Percentiles rank a stretch among this genome's conserved stretches.
Evolutionary conservation across 352 stramenopile genomes (phyloP).

Genomic region (Sclerospora graminicola): DNA sequence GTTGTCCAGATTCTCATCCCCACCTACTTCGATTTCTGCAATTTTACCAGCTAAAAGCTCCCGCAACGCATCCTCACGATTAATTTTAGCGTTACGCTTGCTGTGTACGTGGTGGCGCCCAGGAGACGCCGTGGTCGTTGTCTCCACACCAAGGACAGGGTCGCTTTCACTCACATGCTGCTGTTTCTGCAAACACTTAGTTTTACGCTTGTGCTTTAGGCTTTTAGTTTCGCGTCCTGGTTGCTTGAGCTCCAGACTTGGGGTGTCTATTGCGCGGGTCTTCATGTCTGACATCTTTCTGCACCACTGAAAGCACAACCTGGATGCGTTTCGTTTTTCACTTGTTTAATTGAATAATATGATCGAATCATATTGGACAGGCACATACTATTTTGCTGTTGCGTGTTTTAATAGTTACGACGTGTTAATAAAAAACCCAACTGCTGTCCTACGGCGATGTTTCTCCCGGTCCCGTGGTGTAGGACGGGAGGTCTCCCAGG

Average conservation of each 20-base stretch:
- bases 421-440: too few species aligned
- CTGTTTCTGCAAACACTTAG: slow-evolving; percentile 28
- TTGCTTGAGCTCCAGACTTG: slow-evolving; percentile 56
- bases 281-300: slow-evolving; percentile 17
- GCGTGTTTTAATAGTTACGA: too few species aligned
- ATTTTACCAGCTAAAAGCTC: slow-evolving; percentile 79
- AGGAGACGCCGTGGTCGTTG: slow-evolving; percentile 10
- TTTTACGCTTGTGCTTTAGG: slow-evolving; percentile 81
- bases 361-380: too few species aligned
- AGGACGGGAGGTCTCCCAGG: too few species aligned
- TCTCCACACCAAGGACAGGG: not conserved
- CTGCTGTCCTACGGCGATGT: too few species aligned
- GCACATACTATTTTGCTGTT: too few species aligned
- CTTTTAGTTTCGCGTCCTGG: slow-evolving; percentile 43
- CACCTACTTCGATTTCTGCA: slow-evolving; percentile 74
- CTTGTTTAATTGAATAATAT: too few species aligned
- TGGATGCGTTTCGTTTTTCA: not conserved
- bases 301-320: too few species aligned
- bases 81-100: slow-evolving; percentile 15
- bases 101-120: slow-evolving; percentile 19
- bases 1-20: slow-evolving; percentile 69
- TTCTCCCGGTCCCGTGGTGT: too few species aligned
- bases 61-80: slow-evolving; percentile 48
- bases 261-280: slow-evolving; percentile 10
- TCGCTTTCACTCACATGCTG: slow-evolving; percentile 6